phyloP scores from a whole-genome alignment of 495 filamentous ascomycete genomes.

The Tuber umbilicatum region DNA sequence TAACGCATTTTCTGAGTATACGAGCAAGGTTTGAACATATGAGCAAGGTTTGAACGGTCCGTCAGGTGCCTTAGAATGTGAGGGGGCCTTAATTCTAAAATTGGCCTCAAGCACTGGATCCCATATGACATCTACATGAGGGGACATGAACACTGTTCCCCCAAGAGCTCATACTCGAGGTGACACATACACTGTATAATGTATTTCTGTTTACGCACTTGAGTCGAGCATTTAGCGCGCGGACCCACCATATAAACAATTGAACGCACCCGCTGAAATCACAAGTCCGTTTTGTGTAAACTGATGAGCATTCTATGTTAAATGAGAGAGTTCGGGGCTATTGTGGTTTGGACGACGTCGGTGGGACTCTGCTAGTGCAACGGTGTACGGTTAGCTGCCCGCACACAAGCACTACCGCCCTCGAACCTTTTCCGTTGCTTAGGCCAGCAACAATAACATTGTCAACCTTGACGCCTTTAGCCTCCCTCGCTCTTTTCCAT shows the following conservation, averaged over 20 bases:
- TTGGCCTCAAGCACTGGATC: not conserved
- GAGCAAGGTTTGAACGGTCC: not conserved
- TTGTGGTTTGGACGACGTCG: not conserved
- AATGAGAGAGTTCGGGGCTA: not conserved
- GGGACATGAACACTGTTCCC: not conserved
- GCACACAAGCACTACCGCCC: not conserved
- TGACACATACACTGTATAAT: not conserved
- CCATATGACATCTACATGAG: not conserved
- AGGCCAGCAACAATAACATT: not conserved
- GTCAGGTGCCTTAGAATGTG: not conserved
- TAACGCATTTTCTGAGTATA: not conserved
- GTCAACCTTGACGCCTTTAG: constrained; percentile 1
- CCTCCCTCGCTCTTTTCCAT: not conserved
- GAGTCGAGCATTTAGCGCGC: not conserved
- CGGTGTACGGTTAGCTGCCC: not conserved
- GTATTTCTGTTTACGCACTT: not conserved
- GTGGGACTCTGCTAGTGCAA: not conserved
- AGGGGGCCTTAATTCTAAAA: not conserved
- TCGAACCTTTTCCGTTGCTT: not conserved
- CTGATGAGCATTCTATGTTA: not conserved
- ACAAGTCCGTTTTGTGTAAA: not conserved
- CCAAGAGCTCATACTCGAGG: not conserved
- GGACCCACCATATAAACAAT: not conserved
- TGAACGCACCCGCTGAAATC: not conserved
- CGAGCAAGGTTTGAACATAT: not conserved